Base-by-base conservation (phyloP, 306 rosid species). In the Cucumis melo region DNA sequence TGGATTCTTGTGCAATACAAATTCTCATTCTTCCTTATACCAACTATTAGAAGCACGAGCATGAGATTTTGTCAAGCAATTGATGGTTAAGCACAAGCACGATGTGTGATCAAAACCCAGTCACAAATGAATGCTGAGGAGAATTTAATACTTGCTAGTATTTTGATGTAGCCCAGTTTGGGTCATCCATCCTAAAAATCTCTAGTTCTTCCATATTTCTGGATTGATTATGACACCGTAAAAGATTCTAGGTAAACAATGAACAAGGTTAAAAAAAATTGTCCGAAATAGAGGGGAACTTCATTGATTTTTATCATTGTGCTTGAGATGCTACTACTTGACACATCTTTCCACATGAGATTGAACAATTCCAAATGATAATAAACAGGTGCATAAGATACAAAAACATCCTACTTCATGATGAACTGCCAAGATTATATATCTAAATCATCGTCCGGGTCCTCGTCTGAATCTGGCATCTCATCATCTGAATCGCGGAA, bases 381-480 rank as follows among this genome's bases (percentile, higher is more conserved):
- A 20, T 2, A 42, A 67, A 42, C 21, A n/a, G 72, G 10, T 64
- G n/a, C 9, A 64, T 34, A 63, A n/a, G 32, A 44, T 39, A 39
- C 74, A 41, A 20, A 20, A 67, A 13, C 32, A 2, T 67, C 44
- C 20, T 42, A 67, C n/a, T 20, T 42, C 34, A 20, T 38, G 5
- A 65, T 20, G 68, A 36, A 62, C 34, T 0, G 1, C 20, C 17
- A 12, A 67, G 57, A 41, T 86, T 76, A 93, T 78, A 93, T 93
- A 79, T 93, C 98, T 80, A 91, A 83, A 86, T 93, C 98, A 87
- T 93, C 97, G 78, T 91, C 97, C 32, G 97, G 98, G 80, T 93
- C 98, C 86, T 93, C 98, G 79, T 91, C 98, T 64, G 98, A 93
- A 83, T 93, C 98, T 57, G 97, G 98, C 91, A 87, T 93, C 88